Conservation (phyloP, 305 asterid genomes). For the Fraxinus angustifolia region DNA sequence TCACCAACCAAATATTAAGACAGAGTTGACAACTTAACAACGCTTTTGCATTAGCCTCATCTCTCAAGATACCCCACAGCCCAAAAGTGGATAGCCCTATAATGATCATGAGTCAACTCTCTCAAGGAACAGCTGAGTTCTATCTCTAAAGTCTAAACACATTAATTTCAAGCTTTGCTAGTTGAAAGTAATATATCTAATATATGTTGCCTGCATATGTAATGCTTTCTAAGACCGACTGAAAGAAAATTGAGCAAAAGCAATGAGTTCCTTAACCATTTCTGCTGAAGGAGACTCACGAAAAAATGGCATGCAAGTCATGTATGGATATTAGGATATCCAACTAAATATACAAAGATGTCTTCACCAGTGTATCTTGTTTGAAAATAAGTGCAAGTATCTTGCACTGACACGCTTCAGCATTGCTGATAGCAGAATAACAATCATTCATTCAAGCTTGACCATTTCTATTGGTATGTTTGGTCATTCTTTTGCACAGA, state of each 20-base stretch:
- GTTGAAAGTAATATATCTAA: neutral
- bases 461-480: neutral
- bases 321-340: neutral
- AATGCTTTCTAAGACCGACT: neutral
- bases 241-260: neutral
- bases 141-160: neutral
- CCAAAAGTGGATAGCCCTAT: neutral
- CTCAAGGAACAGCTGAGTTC: neutral
- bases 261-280: neutral
- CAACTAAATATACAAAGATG: neutral
- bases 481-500: neutral
- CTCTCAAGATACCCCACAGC: neutral
- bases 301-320: neutral
- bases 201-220: neutral
- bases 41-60: neutral
- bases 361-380: neutral
- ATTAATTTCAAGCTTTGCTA: neutral
- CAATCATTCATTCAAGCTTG: neutral
- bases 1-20: neutral
- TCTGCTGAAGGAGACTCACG: neutral
- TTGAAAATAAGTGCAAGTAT: neutral
- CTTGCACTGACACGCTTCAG: neutral
- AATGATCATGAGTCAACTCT: neutral
- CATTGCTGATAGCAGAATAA: neutral
- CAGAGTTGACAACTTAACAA: neutral